Conservation (phyloP, 169 alveolate species). For the Theileria sp. region DNA sequence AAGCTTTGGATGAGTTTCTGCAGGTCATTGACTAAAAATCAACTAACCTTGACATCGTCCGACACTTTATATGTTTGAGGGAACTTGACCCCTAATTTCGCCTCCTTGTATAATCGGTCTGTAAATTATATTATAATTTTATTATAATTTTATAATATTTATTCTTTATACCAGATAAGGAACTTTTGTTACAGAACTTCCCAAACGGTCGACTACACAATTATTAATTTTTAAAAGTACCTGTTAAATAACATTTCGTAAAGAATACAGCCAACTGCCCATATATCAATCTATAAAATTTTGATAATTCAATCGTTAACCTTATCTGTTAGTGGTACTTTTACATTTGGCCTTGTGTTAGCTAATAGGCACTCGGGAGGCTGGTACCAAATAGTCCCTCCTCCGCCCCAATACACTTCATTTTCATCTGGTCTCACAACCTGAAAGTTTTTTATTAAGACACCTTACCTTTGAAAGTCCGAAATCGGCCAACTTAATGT, state of each 20-base stretch:
- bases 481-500: constrained; percentile 85
- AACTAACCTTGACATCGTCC: constrained; percentile 56
- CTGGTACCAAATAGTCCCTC: constrained; percentile 90
- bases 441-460: constrained; percentile 3
- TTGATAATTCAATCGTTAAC: constrained; percentile 11
- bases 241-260: constrained; percentile 84
- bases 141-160: not conserved
- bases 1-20: constrained; percentile 50
- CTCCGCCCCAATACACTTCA: constrained; percentile 80
- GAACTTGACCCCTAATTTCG: constrained; percentile 58
- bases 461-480: constrained; percentile 77
- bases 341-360: constrained; percentile 68
- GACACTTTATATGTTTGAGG: constrained; percentile 54
- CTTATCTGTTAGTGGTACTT: constrained; percentile 71
- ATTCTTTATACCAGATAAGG: constrained; percentile 53
- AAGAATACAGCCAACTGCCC: constrained; percentile 90
- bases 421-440: constrained; percentile 71
- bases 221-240: constrained; percentile 51
- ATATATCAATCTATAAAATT: constrained; percentile 79
- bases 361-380: constrained; percentile 86
- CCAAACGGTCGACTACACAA: constrained; percentile 69
- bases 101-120: constrained; percentile 64
- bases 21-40: not conserved
- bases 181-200: constrained; percentile 32
- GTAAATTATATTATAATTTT: constrained; percentile 3